Conservation (phyloP, 176 grass and related monocot genomes). For the Aegilops sharonensis region DNA sequence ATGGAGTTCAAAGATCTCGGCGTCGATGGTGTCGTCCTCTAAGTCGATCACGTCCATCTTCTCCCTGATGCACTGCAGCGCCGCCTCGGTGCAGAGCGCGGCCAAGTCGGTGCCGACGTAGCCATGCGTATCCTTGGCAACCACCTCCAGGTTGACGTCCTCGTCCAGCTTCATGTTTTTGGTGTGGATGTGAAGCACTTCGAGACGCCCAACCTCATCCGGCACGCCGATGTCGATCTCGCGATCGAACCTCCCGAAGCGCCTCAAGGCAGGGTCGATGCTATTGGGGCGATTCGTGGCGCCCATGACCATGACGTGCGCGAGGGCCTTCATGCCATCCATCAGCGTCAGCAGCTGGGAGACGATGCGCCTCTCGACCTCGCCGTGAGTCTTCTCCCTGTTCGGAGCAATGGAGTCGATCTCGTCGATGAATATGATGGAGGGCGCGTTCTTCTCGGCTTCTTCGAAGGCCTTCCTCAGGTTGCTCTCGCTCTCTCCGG, state of each 20-base stretch:
- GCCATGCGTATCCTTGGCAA: slow-evolving; percentile 56
- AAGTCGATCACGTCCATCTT: slow-evolving; percentile 78
- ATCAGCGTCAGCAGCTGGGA: slow-evolving; percentile 59
- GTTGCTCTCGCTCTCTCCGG: slow-evolving; percentile 64
- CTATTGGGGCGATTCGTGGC: slow-evolving; percentile 64
- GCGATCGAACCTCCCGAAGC: slow-evolving; percentile 59
- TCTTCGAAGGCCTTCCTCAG: slow-evolving; percentile 65
- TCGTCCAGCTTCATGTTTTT: slow-evolving; percentile 48
- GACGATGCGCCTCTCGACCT: slow-evolving; percentile 60
- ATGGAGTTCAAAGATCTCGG: slow-evolving; percentile 57
- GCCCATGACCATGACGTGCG: slow-evolving; percentile 64
- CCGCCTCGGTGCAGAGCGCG: slow-evolving; percentile 58
- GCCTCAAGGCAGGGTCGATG: slow-evolving; percentile 61
- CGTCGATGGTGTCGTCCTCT: slow-evolving; percentile 60
- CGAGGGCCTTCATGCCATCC: slow-evolving; percentile 52
- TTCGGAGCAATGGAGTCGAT: slow-evolving; percentile 23
- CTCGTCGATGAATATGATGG: slow-evolving; percentile 72
- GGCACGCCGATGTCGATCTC: slow-evolving; percentile 64
- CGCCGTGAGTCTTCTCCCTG: slow-evolving; percentile 42
- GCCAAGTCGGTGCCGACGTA: slow-evolving; percentile 62
- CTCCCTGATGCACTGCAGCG: slow-evolving; percentile 63
- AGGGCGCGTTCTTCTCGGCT: slow-evolving; percentile 58
- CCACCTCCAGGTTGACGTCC: slow-evolving; percentile 50
- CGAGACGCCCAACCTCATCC: slow-evolving; percentile 52
- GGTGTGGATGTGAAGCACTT: slow-evolving; percentile 56